Conservation (phyloP, 495 filamentous ascomycete genomes). For the Hypoxylon crocopeplum region DNA sequence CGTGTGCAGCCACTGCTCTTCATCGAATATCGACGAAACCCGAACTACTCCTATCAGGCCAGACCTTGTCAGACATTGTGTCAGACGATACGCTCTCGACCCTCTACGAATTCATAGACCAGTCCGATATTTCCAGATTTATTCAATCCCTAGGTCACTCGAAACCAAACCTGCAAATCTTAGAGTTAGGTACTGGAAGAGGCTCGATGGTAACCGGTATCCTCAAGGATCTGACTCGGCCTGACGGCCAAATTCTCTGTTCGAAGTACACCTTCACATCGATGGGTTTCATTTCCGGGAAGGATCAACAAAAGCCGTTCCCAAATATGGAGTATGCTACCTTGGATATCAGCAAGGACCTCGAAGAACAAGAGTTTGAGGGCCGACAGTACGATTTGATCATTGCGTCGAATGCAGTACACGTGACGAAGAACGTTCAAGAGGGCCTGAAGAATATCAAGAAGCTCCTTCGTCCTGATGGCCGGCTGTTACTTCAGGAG, state of each 20-base stretch:
- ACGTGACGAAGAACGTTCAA: constrained; percentile 47
- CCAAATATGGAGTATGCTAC: constrained; percentile 38
- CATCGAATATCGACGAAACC: constrained; percentile 32
- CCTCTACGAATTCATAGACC: constrained; percentile 35
- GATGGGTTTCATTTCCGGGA: constrained; percentile 14
- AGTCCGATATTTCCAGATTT: constrained; percentile 25
- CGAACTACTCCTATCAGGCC: constrained; percentile 35
- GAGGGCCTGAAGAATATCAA: constrained; percentile 46
- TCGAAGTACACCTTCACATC: constrained; percentile 29
- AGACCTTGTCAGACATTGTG: constrained; percentile 35
- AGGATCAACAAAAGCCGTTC: constrained; percentile 21
- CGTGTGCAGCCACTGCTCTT: constrained; percentile 11
- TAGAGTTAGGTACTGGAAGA: constrained; percentile 49
- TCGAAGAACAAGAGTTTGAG: constrained; percentile 42
- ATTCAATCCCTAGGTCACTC: constrained; percentile 29
- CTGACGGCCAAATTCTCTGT: constrained; percentile 23
- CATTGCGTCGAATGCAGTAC: constrained; percentile 43
- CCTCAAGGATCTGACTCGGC: constrained; percentile 20
- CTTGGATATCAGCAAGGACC: constrained; percentile 41
- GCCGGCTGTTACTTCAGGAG: constrained; percentile 36
- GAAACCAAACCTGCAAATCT: constrained; percentile 42
- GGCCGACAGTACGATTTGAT: constrained; percentile 33
- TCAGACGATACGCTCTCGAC: constrained; percentile 34
- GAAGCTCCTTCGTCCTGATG: constrained; percentile 44
- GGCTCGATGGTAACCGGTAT: constrained; percentile 31